Base-by-base conservation (phyloP, 495 filamentous ascomycete genomes). In the Penicillium canariense region DNA sequence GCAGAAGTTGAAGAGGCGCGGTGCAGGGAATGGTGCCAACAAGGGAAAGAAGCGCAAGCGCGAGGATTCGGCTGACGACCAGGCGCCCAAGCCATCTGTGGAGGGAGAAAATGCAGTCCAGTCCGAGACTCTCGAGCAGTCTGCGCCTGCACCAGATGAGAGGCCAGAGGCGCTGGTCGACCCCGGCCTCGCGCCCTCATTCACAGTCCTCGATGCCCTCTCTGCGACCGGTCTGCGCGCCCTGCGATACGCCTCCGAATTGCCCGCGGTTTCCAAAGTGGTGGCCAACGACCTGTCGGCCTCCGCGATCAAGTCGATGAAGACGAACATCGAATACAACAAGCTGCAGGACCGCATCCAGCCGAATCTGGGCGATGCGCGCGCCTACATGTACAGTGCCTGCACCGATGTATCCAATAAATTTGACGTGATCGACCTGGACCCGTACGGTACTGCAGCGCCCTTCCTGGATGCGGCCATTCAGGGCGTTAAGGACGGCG, bases 341-440 rank as follows among this genome's bases (percentile, higher is more conserved):
- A 71, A 77, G 28, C 76, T 92, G 5, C 69, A 79, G 39, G 74
- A 81, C 26, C 89, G 85, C 54, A 88, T 99, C 48, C 80, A 73
- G 11, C 76, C 86, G 17, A 86, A 80, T n/a, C 81, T 82, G 31
- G 87, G 86, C 32, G 90, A 97, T 75, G 94, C 94, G 5, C 77
- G 89, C 12, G 81, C 82, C n/a, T 89, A 92, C 62, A 97, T 99
- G 95, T 95, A 96, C 64, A 73, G 71, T 12, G 63, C 82, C n/a
- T 69, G 71, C 14, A 30, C 61, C 12, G 32, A 50, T 7, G 55
- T 15, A 8, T 25, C 28, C 7, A 23, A 67, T 26, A 75, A 71
- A 46, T 97, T 96, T 71, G 85, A 97, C 61, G 90, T 97, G 28
- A 95, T 99, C 54, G 94, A 99, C 66, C 81, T 99, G 17, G 94